phyloP scores from a whole-genome alignment of 495 filamentous ascomycete genomes.

The Haplographium delicatum region DNA sequence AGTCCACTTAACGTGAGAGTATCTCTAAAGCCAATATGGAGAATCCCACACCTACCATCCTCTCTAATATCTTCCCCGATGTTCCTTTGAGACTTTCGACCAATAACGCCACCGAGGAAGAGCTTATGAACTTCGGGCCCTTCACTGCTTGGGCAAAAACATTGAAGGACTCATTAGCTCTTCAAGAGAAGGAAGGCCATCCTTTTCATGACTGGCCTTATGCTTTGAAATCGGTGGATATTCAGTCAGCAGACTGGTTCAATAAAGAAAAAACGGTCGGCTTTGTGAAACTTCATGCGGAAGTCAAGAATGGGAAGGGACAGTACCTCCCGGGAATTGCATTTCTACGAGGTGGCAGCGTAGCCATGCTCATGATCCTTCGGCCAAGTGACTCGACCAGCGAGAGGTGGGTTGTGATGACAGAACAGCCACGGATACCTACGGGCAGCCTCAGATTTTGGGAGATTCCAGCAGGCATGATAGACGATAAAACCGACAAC shows the following conservation, averaged over 20 bases:
- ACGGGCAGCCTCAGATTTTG: conserved; percentile 68
- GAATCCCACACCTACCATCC: too few relatives aligned
- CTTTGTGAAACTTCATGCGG: conserved; percentile 69
- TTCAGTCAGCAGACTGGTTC: conserved; percentile 73
- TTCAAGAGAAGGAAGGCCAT: conserved; percentile 41
- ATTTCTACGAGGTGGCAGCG: conserved; percentile 75
- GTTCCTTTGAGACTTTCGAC: too few relatives aligned
- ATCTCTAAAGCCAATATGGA: too few relatives aligned
- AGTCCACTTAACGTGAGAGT: too few relatives aligned
- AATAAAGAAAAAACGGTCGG: conserved; percentile 55
- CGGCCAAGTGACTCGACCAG: conserved; percentile 44
- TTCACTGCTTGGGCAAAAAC: conserved; percentile 67
- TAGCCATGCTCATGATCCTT: conserved; percentile 77
- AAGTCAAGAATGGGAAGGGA: conserved; percentile 50
- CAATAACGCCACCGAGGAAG: too few relatives aligned
- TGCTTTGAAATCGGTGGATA: conserved; percentile 57
- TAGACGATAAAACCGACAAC: conserved; percentile 61
- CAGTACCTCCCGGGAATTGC: conserved; percentile 61
- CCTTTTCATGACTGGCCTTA: conserved; percentile 46
- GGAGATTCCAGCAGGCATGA: conserved; percentile 85
- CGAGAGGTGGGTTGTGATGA: conserved; percentile 67
- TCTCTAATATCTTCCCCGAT: too few relatives aligned
- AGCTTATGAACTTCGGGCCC: too few relatives aligned
- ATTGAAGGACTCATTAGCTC: conserved; percentile 55
- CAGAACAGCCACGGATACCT: conserved; percentile 75